phyloP scores from a whole-genome alignment of 2,329 filamentous ascomycete species.

The Hypoxylon sp. region DNA sequence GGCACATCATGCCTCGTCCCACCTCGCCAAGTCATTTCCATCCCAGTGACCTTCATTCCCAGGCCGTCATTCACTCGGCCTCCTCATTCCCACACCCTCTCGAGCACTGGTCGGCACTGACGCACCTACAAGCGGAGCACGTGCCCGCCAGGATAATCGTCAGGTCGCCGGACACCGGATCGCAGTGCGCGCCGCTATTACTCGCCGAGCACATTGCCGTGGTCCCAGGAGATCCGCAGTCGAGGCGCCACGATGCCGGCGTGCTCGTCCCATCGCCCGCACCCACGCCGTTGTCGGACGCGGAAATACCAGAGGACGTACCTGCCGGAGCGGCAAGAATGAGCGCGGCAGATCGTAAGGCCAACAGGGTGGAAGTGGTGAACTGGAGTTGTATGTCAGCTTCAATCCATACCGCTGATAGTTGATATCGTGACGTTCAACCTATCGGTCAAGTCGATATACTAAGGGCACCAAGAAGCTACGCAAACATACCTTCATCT shows the following conservation, averaged over 20 bases:
- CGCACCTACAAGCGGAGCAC: constrained; percentile 43
- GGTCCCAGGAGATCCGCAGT: constrained; percentile 43
- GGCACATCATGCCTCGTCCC: neutral
- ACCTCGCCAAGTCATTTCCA: neutral
- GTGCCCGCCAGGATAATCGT: constrained; percentile 46
- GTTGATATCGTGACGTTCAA: neutral
- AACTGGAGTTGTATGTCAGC: constrained; percentile 9
- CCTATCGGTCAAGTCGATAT: too few species aligned
- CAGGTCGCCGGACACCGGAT: constrained; percentile 43
- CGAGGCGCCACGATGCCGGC: constrained; percentile 38
- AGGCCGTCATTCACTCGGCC: neutral
- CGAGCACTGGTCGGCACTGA: constrained; percentile 36
- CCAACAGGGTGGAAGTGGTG: constrained; percentile 5
- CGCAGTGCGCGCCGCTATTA: constrained; percentile 45
- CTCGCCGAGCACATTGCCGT: constrained; percentile 43
- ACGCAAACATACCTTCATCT: constrained; percentile 27
- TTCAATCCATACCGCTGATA: neutral
- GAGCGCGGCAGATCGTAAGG: neutral
- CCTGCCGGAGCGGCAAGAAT: constrained; percentile 33
- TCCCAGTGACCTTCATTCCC: neutral
- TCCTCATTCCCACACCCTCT: constrained; percentile 35
- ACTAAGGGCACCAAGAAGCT: neutral
- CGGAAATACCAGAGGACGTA: neutral
- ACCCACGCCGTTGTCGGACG: neutral
- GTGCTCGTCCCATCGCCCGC: constrained; percentile 7